These are phyloP conservation scores for Pseudocercospora pini-densiflorae DNA, from an alignment of 2,329 filamentous ascomycete species.

Conservation along the genomic window DNA sequence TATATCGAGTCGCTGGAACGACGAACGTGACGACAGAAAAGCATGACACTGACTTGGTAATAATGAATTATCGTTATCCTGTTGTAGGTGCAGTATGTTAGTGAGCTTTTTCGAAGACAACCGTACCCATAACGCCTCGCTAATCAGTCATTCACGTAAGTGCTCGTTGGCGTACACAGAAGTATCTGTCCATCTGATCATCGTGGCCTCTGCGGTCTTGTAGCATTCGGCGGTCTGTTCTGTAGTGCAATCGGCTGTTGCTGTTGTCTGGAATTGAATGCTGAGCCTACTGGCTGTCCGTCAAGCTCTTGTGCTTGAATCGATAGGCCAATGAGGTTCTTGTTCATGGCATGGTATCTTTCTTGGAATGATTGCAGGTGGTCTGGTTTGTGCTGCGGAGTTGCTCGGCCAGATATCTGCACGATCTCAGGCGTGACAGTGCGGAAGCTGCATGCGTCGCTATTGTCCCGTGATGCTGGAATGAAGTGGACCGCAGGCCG, in stretches of 20 bases:
- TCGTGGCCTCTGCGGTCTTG: background rate
- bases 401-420: constrained; percentile 6
- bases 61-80: constrained; percentile 7
- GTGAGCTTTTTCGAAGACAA: background rate
- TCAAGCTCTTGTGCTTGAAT: constrained; percentile 16
- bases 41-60: background rate
- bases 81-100: background rate
- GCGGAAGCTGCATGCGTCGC: constrained; percentile 11
- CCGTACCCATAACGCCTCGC: constrained; percentile 4
- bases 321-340: background rate
- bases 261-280: constrained; percentile 7
- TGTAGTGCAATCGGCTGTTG: background rate
- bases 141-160: background rate
- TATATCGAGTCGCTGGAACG: background rate
- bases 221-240: constrained; percentile 1
- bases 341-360: constrained; percentile 20
- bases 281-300: constrained; percentile 20
- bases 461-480: constrained; percentile 16
- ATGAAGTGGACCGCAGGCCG: constrained; percentile 13
- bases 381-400: constrained; percentile 11
- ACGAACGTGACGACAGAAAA: background rate
- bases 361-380: constrained; percentile 16
- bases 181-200: background rate
- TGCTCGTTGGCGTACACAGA: background rate
- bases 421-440: constrained; percentile 10